Conservation (phyloP, 164 flowering plant genomes). For the Liriodendron chinense region DNA sequence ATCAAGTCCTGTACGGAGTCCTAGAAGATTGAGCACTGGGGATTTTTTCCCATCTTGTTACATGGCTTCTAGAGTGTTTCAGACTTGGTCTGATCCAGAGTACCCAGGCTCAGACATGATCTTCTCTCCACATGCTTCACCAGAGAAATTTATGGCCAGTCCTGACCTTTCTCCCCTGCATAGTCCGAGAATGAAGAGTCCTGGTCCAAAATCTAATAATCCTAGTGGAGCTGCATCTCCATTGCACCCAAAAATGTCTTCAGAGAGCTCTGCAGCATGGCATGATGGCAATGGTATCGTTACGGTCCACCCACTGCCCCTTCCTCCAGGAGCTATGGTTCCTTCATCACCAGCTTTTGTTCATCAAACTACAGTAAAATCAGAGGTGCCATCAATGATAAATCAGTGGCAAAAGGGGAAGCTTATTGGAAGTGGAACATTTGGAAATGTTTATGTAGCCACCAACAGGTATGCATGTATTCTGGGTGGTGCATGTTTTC, state of each 20-base stretch:
- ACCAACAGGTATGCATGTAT: conserved; percentile 54
- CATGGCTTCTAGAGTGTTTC: conserved; percentile 28
- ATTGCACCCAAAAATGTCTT: conserved; percentile 31
- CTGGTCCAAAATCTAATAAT: conserved; percentile 27
- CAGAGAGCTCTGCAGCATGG: conserved; percentile 30
- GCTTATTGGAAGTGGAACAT: conserved; percentile 95
- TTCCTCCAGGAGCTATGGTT: conserved; percentile 63
- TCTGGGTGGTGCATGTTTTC: not conserved
- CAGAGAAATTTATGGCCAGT: conserved; percentile 32
- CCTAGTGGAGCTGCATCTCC: conserved; percentile 51
- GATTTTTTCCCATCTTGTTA: conserved; percentile 30
- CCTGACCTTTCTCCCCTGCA: conserved; percentile 52
- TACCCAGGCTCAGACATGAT: conserved; percentile 29
- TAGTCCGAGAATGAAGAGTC: conserved; percentile 46
- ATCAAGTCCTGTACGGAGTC: conserved; percentile 63
- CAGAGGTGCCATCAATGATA: conserved; percentile 37
- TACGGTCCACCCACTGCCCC: conserved; percentile 72
- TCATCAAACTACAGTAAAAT: conserved; percentile 35
- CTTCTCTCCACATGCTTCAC: conserved; percentile 31
- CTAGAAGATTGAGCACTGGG: conserved; percentile 34
- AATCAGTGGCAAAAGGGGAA: conserved; percentile 84
- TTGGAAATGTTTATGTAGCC: conserved; percentile 89
- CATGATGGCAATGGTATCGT: conserved; percentile 36
- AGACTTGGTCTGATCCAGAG: conserved; percentile 66
- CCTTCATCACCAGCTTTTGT: conserved; percentile 32